Evolutionary conservation across 2,329 filamentous ascomycete genomes (phyloP).

Genomic region (Coniochaeta sp.): DNA sequence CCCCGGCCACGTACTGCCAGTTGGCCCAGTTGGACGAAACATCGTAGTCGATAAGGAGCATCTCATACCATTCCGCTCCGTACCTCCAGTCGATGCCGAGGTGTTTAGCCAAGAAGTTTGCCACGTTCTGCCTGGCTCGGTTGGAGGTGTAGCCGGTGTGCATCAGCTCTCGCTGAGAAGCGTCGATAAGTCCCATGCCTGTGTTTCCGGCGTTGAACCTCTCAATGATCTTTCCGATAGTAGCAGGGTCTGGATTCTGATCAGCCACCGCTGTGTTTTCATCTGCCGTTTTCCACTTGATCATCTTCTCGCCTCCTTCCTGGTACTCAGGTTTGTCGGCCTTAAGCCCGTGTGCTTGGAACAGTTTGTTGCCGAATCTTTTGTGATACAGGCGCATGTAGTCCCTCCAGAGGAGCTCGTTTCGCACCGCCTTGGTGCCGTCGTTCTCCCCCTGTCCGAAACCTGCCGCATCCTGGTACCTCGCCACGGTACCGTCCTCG

Average conservation of each 20-base stretch:
- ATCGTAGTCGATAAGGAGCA: conserved; percentile 68
- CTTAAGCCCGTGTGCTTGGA: conserved; percentile 57
- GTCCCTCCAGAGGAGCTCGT: conserved; percentile 71
- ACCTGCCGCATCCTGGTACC: conserved; percentile 36
- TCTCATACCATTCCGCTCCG: conserved; percentile 78
- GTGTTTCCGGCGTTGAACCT: conserved; percentile 61
- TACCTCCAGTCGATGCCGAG: conserved; percentile 71
- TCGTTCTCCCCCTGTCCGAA: conserved; percentile 66
- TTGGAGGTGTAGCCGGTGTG: conserved; percentile 75
- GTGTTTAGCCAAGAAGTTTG: conserved; percentile 66
- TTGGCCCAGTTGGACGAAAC: conserved; percentile 72
- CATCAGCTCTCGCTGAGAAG: conserved; percentile 65
- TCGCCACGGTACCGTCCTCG: conserved; percentile 51
- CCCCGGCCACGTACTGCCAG: conserved; percentile 75
- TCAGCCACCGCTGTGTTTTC: conserved; percentile 19
- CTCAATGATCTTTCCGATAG: conserved; percentile 40
- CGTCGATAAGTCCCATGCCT: conserved; percentile 71
- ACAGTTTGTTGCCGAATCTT: conserved; percentile 61
- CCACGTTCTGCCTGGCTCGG: conserved; percentile 68
- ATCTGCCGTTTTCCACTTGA: conserved; percentile 40
- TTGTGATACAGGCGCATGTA: conserved; percentile 71
- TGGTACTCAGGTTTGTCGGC: conserved; percentile 33
- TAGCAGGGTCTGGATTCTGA: conserved; percentile 31
- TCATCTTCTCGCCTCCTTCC: conserved; percentile 29
- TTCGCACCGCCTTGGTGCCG: conserved; percentile 61